Conservation (phyloP, 78 protist species). For the Guillardia theta region DNA sequence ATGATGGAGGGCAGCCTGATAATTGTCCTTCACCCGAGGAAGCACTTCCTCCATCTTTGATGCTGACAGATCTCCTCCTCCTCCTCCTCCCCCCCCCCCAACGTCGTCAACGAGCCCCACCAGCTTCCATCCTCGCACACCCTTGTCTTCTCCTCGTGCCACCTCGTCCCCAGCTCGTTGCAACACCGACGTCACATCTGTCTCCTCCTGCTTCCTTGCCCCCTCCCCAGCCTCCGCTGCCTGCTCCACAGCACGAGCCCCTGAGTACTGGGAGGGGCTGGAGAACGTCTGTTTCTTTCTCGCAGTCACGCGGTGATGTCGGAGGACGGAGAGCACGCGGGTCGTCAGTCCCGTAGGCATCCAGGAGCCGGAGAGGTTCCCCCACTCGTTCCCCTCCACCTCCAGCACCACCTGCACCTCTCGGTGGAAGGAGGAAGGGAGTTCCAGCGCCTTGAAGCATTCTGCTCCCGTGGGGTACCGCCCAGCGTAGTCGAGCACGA, state of each 20-base stretch:
- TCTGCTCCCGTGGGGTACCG: background rate
- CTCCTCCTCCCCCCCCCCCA: no score
- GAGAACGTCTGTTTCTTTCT: background rate
- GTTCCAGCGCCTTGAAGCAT: slow-evolving; percentile 17
- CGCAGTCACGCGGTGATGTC: background rate
- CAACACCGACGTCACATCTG: background rate
- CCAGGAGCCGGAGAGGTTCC: background rate
- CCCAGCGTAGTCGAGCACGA: background rate
- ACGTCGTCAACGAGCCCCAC: background rate
- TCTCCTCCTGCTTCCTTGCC: background rate
- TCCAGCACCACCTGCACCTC: background rate
- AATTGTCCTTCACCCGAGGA: background rate
- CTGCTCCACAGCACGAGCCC: background rate
- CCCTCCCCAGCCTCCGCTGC: background rate
- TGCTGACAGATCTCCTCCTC: no score
- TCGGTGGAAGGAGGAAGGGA: background rate
- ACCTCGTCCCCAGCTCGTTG: background rate
- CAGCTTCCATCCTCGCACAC: background rate
- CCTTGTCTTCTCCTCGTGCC: background rate
- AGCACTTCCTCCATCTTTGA: no score
- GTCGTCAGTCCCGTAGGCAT: slow-evolving; percentile 13
- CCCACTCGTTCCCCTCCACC: background rate
- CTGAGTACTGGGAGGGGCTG: background rate
- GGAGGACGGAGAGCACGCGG: background rate
- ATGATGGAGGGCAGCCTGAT: background rate